Evolutionary conservation across 805 yeast genomes (phyloP).

Genomic region (Candida sanyiensis): DNA sequence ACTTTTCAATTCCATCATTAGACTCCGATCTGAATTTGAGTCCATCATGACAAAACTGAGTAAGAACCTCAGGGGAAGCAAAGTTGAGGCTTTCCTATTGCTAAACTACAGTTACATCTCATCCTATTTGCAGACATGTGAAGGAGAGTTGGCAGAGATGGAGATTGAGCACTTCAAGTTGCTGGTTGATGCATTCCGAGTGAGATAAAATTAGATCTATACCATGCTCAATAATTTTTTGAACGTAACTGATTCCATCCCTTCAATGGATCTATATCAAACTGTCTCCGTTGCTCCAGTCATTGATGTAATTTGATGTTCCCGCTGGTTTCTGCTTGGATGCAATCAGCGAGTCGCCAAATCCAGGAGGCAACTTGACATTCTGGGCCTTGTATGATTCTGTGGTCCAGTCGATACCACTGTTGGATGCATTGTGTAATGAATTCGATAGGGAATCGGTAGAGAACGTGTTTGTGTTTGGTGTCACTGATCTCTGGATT

Average conservation of each 20-base stretch:
- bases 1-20: conserved; percentile 55
- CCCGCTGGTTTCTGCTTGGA: conserved; percentile 22
- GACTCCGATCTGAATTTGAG: conserved; percentile 79
- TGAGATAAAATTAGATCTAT: no score
- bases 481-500: not conserved
- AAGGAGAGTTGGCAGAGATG: conserved; percentile 37
- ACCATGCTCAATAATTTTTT: no score
- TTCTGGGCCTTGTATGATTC: conserved; percentile 11
- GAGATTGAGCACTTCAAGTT: conserved; percentile 40
- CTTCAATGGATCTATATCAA: conserved; percentile 14
- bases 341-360: conserved; percentile 32
- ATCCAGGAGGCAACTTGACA: conserved; percentile 36
- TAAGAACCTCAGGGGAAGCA: conserved; percentile 39
- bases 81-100: conserved; percentile 64
- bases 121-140: conserved; percentile 29
- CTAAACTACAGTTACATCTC: conserved; percentile 38
- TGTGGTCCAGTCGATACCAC: conserved; percentile 11
- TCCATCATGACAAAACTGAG: conserved; percentile 63
- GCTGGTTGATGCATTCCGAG: conserved; percentile 38
- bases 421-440: not conserved
- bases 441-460: not conserved
- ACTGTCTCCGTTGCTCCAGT: conserved; percentile 15
- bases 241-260: no score
- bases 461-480: not conserved
- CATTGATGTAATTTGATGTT: conserved; percentile 2